Evolutionary conservation across 257 asterid species (phyloP).

Genomic region (Plectranthus barbatus): DNA sequence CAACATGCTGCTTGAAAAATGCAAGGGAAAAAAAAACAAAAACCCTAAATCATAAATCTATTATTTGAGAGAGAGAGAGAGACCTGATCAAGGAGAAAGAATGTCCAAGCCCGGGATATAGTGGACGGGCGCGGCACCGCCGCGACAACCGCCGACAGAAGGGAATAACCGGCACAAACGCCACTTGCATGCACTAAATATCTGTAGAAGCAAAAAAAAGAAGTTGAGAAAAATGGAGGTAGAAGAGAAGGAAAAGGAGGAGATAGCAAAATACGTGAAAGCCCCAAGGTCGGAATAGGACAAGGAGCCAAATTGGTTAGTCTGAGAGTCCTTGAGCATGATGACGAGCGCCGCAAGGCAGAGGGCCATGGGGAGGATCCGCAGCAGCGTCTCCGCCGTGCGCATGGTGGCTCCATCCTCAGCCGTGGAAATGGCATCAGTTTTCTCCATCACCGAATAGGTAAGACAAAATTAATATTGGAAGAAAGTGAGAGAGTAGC

Average conservation of each 20-base stretch:
- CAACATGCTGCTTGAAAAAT: no score
- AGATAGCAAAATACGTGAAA: slow-evolving; percentile 79
- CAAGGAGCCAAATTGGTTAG: slow-evolving; percentile 62
- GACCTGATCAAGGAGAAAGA: slow-evolving; percentile 89
- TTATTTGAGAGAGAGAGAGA: background rate
- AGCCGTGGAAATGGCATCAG: slow-evolving; percentile 9
- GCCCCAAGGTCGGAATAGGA: slow-evolving; percentile 77
- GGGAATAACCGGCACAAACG: slow-evolving; percentile 87
- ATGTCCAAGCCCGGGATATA: slow-evolving; percentile 71
- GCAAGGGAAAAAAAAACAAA: no score
- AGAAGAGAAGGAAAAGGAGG: background rate
- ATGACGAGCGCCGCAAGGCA: slow-evolving; percentile 67
- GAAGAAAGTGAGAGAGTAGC: background rate
- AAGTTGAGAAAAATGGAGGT: background rate
- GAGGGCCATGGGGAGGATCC: slow-evolving; percentile 59
- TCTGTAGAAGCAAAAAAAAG: slow-evolving; percentile 39
- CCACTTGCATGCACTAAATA: slow-evolving; percentile 87
- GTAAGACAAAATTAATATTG: background rate
- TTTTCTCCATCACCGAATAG: slow-evolving; percentile 35
- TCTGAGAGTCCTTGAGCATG: slow-evolving; percentile 74
- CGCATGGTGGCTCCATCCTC: slow-evolving; percentile 48
- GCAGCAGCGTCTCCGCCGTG: slow-evolving; percentile 77
- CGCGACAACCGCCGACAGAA: slow-evolving; percentile 66
- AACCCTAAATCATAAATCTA: background rate
- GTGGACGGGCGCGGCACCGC: slow-evolving; percentile 69